A percentile compares a stretch with the other conserved stretches of the same genome.
Conservation (phyloP, 805 yeast genomes). For the Candida ficus region DNA sequence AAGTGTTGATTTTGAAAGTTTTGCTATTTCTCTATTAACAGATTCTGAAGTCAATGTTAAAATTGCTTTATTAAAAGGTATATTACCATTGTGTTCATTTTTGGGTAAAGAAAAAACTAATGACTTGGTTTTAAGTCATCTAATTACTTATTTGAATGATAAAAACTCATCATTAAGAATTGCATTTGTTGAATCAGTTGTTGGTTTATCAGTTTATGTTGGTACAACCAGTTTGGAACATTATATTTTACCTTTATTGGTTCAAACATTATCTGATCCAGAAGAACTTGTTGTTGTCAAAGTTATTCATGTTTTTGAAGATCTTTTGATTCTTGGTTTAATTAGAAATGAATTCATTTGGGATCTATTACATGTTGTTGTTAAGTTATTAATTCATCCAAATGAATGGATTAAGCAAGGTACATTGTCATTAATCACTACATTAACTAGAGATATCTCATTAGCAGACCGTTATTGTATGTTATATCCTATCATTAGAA, state of each 20-base stretch:
- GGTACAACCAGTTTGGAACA: slow-evolving; percentile 84
- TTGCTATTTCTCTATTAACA: slow-evolving; percentile 61
- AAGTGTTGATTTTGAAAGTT: slow-evolving; percentile 54
- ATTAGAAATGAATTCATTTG: slow-evolving; percentile 45
- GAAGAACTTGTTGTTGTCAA: slow-evolving; percentile 77
- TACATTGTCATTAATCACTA: slow-evolving; percentile 53
- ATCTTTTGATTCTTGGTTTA: slow-evolving; percentile 52
- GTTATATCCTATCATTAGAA: slow-evolving; percentile 73
- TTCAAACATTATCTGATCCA: slow-evolving; percentile 78
- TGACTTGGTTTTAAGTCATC: slow-evolving; percentile 82
- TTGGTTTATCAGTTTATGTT: slow-evolving; percentile 70
- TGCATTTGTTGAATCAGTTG: slow-evolving; percentile 65
- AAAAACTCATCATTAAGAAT: slow-evolving; percentile 60
- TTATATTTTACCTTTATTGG: slow-evolving; percentile 76
- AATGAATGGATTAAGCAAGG: slow-evolving; percentile 80
- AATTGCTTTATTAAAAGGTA: slow-evolving; percentile 61
- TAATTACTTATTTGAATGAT: slow-evolving; percentile 88
- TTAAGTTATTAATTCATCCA: slow-evolving; percentile 73
- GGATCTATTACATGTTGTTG: slow-evolving; percentile 46
- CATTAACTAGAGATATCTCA: slow-evolving; percentile 56
- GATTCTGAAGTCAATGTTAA: slow-evolving; percentile 65
- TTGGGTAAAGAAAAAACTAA: slow-evolving; percentile 86
- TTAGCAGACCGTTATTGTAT: slow-evolving; percentile 81
- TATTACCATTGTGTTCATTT: slow-evolving; percentile 72
- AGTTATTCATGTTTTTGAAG: slow-evolving; percentile 56